Base-by-base conservation (phyloP, 2,329 filamentous ascomycete genomes). In the Colletotrichum sp. region DNA sequence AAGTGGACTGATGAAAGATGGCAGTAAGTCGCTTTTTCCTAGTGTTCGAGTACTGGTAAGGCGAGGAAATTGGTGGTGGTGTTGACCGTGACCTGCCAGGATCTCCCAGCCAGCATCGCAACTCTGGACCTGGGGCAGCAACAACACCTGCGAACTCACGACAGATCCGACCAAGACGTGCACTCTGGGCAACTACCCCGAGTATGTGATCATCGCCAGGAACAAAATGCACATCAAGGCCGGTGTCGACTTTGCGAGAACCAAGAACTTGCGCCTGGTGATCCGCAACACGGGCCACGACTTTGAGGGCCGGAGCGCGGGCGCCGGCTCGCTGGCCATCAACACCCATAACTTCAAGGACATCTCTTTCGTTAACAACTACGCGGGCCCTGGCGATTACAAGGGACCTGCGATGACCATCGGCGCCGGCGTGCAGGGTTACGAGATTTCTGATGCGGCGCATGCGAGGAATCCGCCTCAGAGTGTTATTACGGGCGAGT, bases 221-320 rank as follows among this genome's bases (percentile, higher is more conserved):
- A 73, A 76, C 2, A 75, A 71, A 1, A 76, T 74, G 1, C 78
- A 83, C 30, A 73, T 82, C 43, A 80, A 83, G 58, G 81, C 82
- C 9, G 81, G 82, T 18, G 76, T 86, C 69, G 78, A 81, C 66
- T 85, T 80, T 61, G 79, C 79, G 5, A 74, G 71, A 3, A 65
- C 74, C 7, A 65, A 88, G 76, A 89, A 89, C 77, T 83, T 92
- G 59, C 87, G 90, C 3, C 78, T 92, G 0, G 83, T 91, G 34
- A 86, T 92, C 75, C 86, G 88, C 74, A 91, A 91, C 77, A 91
- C 90, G 0, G 90, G 90, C 3, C 90, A 92, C 79, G 89, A 91
- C 77, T 88, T 87, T 75, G 84, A 89, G 32, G 93, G 92, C 36
- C 90, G 90, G 32, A 92, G 90, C 0, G 91, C 91, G 0, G 93